A percentile compares a stretch with the other conserved stretches of the same genome.
Conservation (phyloP, 768 basidiomycete genomes). For the Trametes elegans region DNA sequence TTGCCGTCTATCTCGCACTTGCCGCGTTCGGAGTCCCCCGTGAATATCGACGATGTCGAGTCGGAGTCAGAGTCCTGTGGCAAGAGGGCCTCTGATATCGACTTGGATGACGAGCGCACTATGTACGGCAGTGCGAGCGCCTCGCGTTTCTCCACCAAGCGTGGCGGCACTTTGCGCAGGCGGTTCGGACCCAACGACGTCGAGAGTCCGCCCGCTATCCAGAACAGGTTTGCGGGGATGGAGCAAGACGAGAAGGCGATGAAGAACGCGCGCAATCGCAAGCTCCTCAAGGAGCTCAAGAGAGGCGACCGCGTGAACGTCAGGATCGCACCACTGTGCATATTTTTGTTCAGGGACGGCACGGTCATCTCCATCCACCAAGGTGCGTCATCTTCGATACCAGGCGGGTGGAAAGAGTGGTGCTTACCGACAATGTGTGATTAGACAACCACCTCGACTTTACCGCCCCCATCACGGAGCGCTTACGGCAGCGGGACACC, state of each 20-base stretch:
- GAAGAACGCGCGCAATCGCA: slow-evolving; percentile 26
- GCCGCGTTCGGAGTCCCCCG: slow-evolving; percentile 36
- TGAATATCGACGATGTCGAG: slow-evolving; percentile 24
- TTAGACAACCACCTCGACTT: slow-evolving; percentile 43
- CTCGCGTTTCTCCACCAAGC: slow-evolving; percentile 26
- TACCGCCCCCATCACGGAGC: slow-evolving; percentile 55
- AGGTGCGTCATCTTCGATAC: not conserved
- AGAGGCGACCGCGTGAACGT: slow-evolving; percentile 60
- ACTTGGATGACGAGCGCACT: slow-evolving; percentile 31
- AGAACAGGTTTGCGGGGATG: slow-evolving; percentile 4
- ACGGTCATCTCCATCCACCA: slow-evolving; percentile 20
- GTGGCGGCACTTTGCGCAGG: slow-evolving; percentile 15
- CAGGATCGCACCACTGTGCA: slow-evolving; percentile 58
- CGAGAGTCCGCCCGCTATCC: slow-evolving; percentile 11
- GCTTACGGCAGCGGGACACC: slow-evolving; percentile 57
- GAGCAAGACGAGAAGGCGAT: slow-evolving; percentile 9
- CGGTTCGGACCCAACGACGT: slow-evolving; percentile 15
- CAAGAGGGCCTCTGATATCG: slow-evolving; percentile 28
- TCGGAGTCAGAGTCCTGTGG: slow-evolving; percentile 29
- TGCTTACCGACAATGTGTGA: not conserved
- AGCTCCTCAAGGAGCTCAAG: slow-evolving; percentile 38
- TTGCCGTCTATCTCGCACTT: slow-evolving; percentile 28
- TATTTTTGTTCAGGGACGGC: slow-evolving; percentile 70
- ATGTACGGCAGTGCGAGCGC: slow-evolving; percentile 26
- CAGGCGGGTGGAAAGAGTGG: too few relatives aligned